These are phyloP conservation scores for Neofusicoccum ribis DNA, from an alignment of 2,329 filamentous ascomycete species.

Conservation along the genomic window DNA sequence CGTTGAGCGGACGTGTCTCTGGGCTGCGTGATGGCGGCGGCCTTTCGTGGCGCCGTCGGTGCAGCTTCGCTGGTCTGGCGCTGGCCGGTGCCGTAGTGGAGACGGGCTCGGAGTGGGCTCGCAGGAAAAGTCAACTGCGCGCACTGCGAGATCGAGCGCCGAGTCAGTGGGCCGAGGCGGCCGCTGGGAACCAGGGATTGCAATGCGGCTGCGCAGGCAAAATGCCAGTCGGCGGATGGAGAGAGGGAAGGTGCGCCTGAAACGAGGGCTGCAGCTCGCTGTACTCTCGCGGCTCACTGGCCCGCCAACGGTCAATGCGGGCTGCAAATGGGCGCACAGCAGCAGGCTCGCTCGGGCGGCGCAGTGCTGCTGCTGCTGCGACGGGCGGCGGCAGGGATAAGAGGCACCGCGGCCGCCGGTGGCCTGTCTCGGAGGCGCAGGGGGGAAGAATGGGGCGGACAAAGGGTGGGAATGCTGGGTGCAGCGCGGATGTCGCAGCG, in stretches of 20 bases:
- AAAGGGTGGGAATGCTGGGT: conserved; percentile 17
- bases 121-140: conserved; percentile 10
- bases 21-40: conserved; percentile 8
- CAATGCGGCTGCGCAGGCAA: conserved; percentile 9
- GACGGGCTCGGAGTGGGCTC: conserved; percentile 14
- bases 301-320: conserved; percentile 16
- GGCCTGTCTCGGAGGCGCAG: conserved; percentile 9
- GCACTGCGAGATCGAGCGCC: conserved; percentile 10
- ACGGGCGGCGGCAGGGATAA: conserved; percentile 12
- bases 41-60: conserved; percentile 14
- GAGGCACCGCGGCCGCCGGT: not conserved
- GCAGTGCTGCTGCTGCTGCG: not conserved
- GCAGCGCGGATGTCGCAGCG: conserved; percentile 2
- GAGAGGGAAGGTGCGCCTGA: conserved; percentile 21
- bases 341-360: not conserved
- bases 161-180: conserved; percentile 19
- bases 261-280: conserved; percentile 19
- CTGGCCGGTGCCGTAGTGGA: conserved; percentile 16
- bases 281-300: conserved; percentile 15
- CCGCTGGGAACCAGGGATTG: conserved; percentile 19
- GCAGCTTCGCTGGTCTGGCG: conserved; percentile 16
- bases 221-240: conserved; percentile 18
- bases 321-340: conserved; percentile 19
- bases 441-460: conserved; percentile 18
- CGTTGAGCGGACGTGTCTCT: conserved; percentile 16